Base-by-base conservation (phyloP, 768 basidiomycete species). In the Gautieria morchelliformis region DNA sequence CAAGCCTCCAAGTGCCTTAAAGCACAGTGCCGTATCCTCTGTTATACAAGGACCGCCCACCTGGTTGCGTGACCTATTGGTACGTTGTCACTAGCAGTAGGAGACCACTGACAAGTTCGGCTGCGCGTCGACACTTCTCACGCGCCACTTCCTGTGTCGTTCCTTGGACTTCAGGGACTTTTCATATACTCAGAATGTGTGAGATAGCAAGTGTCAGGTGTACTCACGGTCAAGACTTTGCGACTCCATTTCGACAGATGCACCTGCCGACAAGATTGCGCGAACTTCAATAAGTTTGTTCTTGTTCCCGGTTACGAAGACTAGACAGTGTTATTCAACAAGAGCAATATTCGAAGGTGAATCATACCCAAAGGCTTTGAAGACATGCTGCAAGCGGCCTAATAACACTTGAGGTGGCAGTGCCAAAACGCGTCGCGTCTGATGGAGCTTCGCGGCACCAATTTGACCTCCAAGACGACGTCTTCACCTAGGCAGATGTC, bases 151-250 rank as follows among this genome's bases (percentile, higher is more conserved):
- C 90, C 59, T 85, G 81, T 0, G 93, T 97, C 5, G 86, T 87
- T 19, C 95, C 95, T 69, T 99, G 95, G 4, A 98, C 73, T 69
- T 99, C 95, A 2, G 93, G 91, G 32, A 96, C 94, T 97, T 6
- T 49, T 24, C 2, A 33, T 7, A 30, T 30, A 9, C 42, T n/a
- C 7, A 24, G 5, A 30, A 27, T 27, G 49, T 20, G 22, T 27
- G 4, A 49, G 12, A 30, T 49, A 17, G 24, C 6, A 10, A 30
- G 24, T n/a, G 47, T 32, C 47, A 58, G 58, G 62, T 19, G 55
- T 35, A 74, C 87, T 69, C 68, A 87, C 93, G 80, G 62, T 96
- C 90, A 17, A 98, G 76, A 61, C 80, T 83, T 64, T 79, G 78
- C 2, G 89, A 87, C 53, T 85, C 83, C 50, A 98, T 79, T 53